Evolutionary conservation across 192 early-diverging fungal genomes (phyloP).

Genomic region (Irineochytrium annulatum): DNA sequence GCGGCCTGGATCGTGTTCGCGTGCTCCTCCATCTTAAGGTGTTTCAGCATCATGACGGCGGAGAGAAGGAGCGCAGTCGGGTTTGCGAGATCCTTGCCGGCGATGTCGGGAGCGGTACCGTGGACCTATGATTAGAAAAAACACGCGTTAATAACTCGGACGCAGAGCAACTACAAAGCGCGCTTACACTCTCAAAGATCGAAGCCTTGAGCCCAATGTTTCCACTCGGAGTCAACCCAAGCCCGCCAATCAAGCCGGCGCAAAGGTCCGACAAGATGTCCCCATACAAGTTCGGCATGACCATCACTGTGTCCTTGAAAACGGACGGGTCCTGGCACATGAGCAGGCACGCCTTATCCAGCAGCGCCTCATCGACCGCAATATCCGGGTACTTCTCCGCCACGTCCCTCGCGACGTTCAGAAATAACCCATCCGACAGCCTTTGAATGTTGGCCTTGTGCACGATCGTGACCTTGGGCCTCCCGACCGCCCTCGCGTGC

Average conservation of each 20-base stretch:
- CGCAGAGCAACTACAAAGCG: neutral
- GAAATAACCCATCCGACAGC: conserved; percentile 95
- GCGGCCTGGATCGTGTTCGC: conserved; percentile 86
- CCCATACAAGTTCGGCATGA: conserved; percentile 99
- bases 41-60: conserved; percentile 96
- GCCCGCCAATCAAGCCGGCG: conserved; percentile 96
- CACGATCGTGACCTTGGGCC: conserved; percentile 90
- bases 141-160: neutral
- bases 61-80: conserved; percentile 92
- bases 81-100: conserved; percentile 93
- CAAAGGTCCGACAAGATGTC: conserved; percentile 99
- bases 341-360: conserved; percentile 93
- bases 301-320: conserved; percentile 93
- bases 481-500: conserved; percentile 83
- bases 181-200: conserved; percentile 88
- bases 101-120: conserved; percentile 96
- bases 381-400: conserved; percentile 87
- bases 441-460: conserved; percentile 93
- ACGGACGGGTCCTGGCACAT: conserved; percentile 91
- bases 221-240: conserved; percentile 95
- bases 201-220: conserved; percentile 98
- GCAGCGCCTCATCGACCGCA: conserved; percentile 83
- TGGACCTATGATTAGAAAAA: conserved; percentile 34
- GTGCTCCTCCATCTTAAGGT: conserved; percentile 81
- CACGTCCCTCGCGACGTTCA: conserved; percentile 88